Base-by-base conservation (phyloP, 345 rosid species). In the Syzygium jambos region DNA sequence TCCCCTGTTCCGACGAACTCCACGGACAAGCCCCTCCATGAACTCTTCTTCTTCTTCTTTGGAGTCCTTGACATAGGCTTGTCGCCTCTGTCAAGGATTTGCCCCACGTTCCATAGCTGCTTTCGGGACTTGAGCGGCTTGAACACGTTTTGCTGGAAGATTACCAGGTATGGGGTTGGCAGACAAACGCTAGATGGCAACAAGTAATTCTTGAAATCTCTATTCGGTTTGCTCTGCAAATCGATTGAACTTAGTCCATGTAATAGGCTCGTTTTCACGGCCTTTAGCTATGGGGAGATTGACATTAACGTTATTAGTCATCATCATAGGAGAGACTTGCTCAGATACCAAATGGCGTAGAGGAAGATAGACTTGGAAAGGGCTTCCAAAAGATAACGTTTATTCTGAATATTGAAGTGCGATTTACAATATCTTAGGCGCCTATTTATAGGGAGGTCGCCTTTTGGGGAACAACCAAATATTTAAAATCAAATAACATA, bases 21-120 rank as follows among this genome's bases (percentile, higher is more conserved):
- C 53, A 41, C 2, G 5, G 41, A 38, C 0, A 46, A 1, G 34
- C n/a, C 15, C 16, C 0, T 43, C 14, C 41, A 23, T 0, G 52
- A 43, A 25, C 51, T 52, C 85, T 19, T 52, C 16, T 38, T 78
- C 49, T 41, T 52, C 2, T 52, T 29, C n/a, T 23, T 82, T 30
- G 23, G 12, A 55, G 22, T 55, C 61, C 61, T 56, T 0, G 5
- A 56, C 59, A 23, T 56, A 22, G n/a, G 5, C 23, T 56, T 23
- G 11, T 23, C 12, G n/a, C n/a, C 9, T 56, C 2, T 56, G 5
- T 56, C 0, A 3, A 10, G n/a, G 61, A 56, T 56, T 56, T 23
- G 12, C 61, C n/a, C 13, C n/a, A 56, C 10, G n/a, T 56, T 56
- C 13, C 61, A 56, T 23, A 56, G 61, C 5, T 56, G 23, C 61